Percentiles rank a stretch among this genome's conserved stretches.
phyloP scores from a whole-genome alignment of 257 asterid species.

The Solanum tarijense region DNA sequence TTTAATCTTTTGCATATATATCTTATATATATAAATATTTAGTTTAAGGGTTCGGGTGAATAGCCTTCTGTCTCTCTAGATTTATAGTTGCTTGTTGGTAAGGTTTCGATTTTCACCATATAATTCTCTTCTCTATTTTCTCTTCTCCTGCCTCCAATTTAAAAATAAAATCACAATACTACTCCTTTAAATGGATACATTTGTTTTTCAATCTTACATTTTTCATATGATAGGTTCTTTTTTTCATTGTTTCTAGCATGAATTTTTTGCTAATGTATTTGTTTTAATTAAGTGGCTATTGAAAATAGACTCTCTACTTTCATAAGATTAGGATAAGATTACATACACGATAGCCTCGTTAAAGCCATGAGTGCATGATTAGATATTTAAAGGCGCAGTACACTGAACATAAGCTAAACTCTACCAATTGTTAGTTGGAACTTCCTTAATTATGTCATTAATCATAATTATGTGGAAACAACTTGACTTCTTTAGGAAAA shows the following conservation, averaged over 20 bases:
- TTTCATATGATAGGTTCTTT: too few relatives aligned
- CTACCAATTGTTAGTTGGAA: neutral
- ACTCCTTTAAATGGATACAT: too few relatives aligned
- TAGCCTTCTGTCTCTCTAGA: neutral
- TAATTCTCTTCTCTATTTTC: too few relatives aligned
- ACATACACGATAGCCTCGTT: neutral
- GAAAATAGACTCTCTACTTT: neutral
- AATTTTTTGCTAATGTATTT: too few relatives aligned
- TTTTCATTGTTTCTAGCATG: too few relatives aligned
- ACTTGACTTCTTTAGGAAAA: neutral
- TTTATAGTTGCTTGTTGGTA: neutral
- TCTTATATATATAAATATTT: too few relatives aligned
- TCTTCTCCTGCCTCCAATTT: neutral
- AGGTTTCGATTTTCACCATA: rapidly evolving
- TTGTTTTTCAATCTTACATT: too few relatives aligned
- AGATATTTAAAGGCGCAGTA: neutral
- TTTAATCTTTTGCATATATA: too few relatives aligned
- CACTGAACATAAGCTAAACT: neutral
- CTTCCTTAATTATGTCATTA: neutral
- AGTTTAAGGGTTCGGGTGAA: rapidly evolving
- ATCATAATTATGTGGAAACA: neutral
- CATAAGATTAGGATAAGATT: too few relatives aligned
- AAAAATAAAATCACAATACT: too few relatives aligned
- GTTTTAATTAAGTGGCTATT: neutral
- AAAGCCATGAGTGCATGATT: neutral